phyloP scores from a whole-genome alignment of 371 early-diverging fungal species.

The Amoeboradix gromovi region DNA sequence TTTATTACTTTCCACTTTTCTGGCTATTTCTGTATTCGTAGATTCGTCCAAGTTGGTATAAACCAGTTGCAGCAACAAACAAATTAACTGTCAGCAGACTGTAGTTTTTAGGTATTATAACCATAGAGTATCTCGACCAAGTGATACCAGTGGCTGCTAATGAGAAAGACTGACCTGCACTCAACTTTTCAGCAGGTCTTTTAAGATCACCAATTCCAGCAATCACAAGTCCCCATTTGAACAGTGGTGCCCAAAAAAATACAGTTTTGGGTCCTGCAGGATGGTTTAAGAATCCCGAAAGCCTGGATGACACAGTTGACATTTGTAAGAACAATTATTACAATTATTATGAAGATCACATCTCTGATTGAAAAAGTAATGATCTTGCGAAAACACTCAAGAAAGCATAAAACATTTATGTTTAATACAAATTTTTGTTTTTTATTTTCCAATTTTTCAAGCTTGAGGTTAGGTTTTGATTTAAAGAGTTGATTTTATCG shows the following conservation, averaged over 20 bases:
- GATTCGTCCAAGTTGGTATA: constrained; percentile 53
- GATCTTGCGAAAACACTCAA: too few species aligned
- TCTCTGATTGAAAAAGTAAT: too few species aligned
- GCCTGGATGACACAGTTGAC: constrained; percentile 18
- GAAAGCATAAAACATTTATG: too few species aligned
- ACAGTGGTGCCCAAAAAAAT: constrained; percentile 60
- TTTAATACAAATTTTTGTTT: too few species aligned
- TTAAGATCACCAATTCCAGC: constrained; percentile 69
- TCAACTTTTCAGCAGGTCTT: constrained; percentile 69
- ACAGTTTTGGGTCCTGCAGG: constrained; percentile 47
- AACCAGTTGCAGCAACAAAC: constrained; percentile 63
- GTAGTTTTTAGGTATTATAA: constrained; percentile 72
- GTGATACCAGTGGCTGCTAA: constrained; percentile 74
- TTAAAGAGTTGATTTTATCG: too few species aligned
- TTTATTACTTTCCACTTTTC: too few species aligned
- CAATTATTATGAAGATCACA: too few species aligned
- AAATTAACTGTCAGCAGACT: constrained; percentile 57
- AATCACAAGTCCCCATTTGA: constrained; percentile 67
- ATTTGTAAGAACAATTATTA: constrained; percentile 9
- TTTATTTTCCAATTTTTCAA: too few species aligned
- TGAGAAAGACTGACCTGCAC: constrained; percentile 41
- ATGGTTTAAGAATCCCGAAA: constrained; percentile 31
- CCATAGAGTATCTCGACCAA: constrained; percentile 76
- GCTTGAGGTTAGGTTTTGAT: too few species aligned
- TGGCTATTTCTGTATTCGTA: background rate